phyloP scores from a whole-genome alignment of 2,329 filamentous ascomycete species.

The Didymellaceae sp. region DNA sequence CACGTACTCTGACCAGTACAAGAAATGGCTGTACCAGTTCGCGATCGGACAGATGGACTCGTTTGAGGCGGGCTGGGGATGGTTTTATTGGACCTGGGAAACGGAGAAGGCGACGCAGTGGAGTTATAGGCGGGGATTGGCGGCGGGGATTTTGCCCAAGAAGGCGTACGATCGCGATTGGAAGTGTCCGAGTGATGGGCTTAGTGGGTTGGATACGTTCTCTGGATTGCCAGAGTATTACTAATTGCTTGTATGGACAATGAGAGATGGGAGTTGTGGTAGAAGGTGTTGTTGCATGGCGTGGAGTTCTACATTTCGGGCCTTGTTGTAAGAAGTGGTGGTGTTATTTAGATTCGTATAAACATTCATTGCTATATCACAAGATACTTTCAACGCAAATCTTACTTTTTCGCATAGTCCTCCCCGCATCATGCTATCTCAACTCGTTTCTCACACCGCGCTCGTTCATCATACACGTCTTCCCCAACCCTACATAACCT shows the following conservation, averaged over 20 bases:
- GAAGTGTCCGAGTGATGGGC: constrained; percentile 45
- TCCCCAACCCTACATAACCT: constrained; percentile 23
- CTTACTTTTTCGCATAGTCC: too few relatives aligned
- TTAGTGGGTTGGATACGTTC: constrained; percentile 49
- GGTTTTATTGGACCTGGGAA: constrained; percentile 99
- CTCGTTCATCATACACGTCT: too few relatives aligned
- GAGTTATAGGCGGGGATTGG: constrained; percentile 85
- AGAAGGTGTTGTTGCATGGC: not conserved
- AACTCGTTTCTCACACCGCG: too few relatives aligned
- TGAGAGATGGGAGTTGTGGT: not conserved
- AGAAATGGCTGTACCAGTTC: constrained; percentile 84
- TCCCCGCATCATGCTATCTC: too few relatives aligned
- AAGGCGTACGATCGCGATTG: constrained; percentile 53
- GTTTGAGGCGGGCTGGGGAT: constrained; percentile 93
- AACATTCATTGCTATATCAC: too few relatives aligned
- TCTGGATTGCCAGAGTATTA: constrained; percentile 55
- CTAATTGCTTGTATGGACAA: not conserved
- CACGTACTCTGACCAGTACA: constrained; percentile 75
- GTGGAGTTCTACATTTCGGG: too few relatives aligned
- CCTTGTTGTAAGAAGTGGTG: too few relatives aligned
- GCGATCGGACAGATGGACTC: constrained; percentile 95
- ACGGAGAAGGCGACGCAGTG: constrained; percentile 87
- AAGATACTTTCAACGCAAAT: too few relatives aligned
- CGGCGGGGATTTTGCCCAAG: constrained; percentile 77
- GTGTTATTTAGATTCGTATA: too few relatives aligned